These are phyloP conservation scores for Pseudogymnoascus pannorum DNA, from an alignment of 2,329 filamentous ascomycete species.

Conservation along the genomic window DNA sequence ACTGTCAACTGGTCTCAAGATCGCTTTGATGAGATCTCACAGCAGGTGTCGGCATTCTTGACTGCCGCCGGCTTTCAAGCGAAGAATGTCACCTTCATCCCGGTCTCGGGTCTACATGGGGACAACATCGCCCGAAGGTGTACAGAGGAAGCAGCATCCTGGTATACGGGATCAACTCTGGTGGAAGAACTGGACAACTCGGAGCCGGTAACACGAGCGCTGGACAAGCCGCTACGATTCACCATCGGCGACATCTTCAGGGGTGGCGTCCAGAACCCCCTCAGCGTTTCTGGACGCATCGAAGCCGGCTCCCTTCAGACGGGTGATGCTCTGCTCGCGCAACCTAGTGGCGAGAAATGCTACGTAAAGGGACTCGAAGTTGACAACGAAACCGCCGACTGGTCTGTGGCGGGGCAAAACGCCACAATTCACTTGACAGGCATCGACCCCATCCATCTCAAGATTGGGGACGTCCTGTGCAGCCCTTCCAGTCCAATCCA, in stretches of 20 bases:
- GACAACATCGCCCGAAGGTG: constrained; percentile 69
- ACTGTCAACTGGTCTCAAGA: constrained; percentile 74
- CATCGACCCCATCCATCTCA: constrained; percentile 77
- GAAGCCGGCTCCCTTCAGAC: constrained; percentile 78
- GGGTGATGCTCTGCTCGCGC: constrained; percentile 70
- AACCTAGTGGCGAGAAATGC: constrained; percentile 75
- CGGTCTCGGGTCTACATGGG: constrained; percentile 81
- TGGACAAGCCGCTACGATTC: constrained; percentile 76
- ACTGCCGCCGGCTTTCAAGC: constrained; percentile 71
- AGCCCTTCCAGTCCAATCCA: constrained; percentile 57
- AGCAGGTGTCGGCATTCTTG: constrained; percentile 78
- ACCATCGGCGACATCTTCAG: constrained; percentile 84
- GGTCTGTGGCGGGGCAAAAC: constrained; percentile 90
- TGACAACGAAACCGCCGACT: constrained; percentile 66
- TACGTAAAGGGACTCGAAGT: constrained; percentile 76
- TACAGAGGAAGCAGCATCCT: constrained; percentile 51
- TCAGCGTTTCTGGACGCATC: constrained; percentile 80
- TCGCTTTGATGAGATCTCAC: constrained; percentile 76
- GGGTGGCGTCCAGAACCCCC: constrained; percentile 67
- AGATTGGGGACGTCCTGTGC: constrained; percentile 82
- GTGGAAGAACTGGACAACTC: constrained; percentile 80
- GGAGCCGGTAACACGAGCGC: constrained; percentile 60
- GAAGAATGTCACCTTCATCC: constrained; percentile 79
- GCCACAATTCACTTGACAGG: constrained; percentile 75
- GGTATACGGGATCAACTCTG: constrained; percentile 76